Percentiles rank a stretch among this genome's conserved stretches.
phyloP scores from a whole-genome alignment of 1,284 basidiomycete species.

The Ustilago vetiveriae region DNA sequence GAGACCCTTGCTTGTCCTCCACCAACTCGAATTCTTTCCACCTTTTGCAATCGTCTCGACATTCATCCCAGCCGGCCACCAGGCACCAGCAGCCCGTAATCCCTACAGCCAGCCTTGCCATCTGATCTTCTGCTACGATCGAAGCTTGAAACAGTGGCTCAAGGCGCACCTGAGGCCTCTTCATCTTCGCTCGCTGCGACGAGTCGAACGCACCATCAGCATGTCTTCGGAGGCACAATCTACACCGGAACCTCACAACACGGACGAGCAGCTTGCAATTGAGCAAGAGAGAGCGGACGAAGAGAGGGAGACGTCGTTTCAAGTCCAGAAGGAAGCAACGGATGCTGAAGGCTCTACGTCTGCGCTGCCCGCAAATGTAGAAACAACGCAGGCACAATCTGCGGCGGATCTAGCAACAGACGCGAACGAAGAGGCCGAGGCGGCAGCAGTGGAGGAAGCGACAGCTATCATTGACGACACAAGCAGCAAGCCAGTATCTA shows the following conservation, averaged over 20 bases:
- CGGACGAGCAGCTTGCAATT: conserved; percentile 33
- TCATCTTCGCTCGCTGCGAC: no score
- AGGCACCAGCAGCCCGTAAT: no score
- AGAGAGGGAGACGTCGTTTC: conserved; percentile 39
- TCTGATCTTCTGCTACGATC: no score
- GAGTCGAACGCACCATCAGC: no score
- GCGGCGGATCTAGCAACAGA: background rate
- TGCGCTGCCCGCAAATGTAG: background rate
- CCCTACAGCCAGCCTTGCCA: no score
- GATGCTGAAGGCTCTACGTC: conserved; percentile 3
- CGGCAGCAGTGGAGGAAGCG: conserved; percentile 2
- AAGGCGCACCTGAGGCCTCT: no score
- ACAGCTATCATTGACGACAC: conserved; percentile 2
- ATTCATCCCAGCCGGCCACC: background rate
- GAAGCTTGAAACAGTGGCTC: no score
- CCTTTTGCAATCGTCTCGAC: background rate
- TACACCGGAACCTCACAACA: conserved; percentile 16
- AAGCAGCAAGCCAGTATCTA: conserved; percentile 4
- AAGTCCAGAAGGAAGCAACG: conserved; percentile 12
- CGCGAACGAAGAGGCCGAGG: conserved; percentile 5
- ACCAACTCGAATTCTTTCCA: conserved; percentile 4
- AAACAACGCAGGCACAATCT: background rate
- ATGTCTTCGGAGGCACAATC: conserved; percentile 40
- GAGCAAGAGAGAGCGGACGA: conserved; percentile 40
- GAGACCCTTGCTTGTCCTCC: conserved; percentile 10